Evolutionary conservation across 192 early-diverging fungal genomes (phyloP), one percentile per base, ranked within the genome.

Genomic region (Fimicolochytrium jonesii): DNA sequence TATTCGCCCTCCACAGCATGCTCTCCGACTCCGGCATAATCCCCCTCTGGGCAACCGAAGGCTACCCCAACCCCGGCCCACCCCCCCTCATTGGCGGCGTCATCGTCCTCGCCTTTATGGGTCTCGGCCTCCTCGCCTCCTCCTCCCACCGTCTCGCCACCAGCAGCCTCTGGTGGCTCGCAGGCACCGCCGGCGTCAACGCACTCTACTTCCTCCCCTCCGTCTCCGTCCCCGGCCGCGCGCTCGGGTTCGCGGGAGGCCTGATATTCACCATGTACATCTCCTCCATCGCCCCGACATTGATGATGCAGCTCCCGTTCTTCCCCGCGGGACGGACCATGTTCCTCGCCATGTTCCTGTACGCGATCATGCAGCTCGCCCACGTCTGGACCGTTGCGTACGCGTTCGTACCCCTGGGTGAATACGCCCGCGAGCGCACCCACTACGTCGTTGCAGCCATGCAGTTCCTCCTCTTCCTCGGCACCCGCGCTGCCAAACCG

Each of bases 381-480:
- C 59, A 61, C 33, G 59, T 61, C 2, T 61, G 59, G 59, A 31
- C 33, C 15, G 59, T 61, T 50, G 59, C 59, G 13, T 61, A 61
- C 28, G 59, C 59, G 17, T 61, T 61, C 42, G 59, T 61, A n/a
- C 59, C 59, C 34, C 46, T 44, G 1, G 59, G 59, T 10, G 11
- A 20, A 4, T 28, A 22, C 45, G 28, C 34, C 15, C 59, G 59
- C 28, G 59, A 61, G 33, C 43, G 59, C 10, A 61, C 59, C 15
- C 30, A 61, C 31, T 49, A 31, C 35, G 45, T 61, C n/a, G 20
- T 61, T 28, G 31, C 15, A 15, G 26, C 29, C 45, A 31, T 34
- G 45, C 59, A 61, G 22, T 50, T 61, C 43, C 46, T 61, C 18
- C 32, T 61, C 15, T 33, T 61, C 9, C 20, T 50, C 30, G 59